Base-by-base conservation (phyloP, 2,329 filamentous ascomycete species). In the Pseudogymnoascus sp. region DNA sequence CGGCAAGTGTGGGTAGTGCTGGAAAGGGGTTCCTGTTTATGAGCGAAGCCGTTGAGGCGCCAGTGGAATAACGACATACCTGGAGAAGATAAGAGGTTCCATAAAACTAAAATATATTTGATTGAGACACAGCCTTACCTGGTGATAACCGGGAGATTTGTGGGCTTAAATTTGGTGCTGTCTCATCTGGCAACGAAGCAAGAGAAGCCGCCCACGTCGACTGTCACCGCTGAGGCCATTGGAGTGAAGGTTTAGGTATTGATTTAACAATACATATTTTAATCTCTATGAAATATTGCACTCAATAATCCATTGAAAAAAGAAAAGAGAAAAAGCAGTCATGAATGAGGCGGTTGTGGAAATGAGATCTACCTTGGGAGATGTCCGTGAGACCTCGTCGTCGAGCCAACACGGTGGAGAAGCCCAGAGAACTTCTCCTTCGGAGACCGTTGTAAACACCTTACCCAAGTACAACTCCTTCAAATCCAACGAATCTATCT, bases 401-500 rank as follows among this genome's bases (percentile, higher is more conserved):
- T 48, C 42, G 42, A 48, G 42, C 42, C 42, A 48, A 48, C 42
- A 48, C 27, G 42, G 42, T 48, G 42, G 42, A 29, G 42, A 29
- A 27, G 13, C 5, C 18, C 13, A 27, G 21, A 48, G 42, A 48
- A 48, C 42, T 48, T 48, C 21, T 48, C 25, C 25, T 29, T 29
- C 42, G 42, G n/a, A 48, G 21, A 48, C 25, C 42, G 7, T 48
- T 48, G 42, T 9, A 48, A 48, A 48, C 42, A 45, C 21, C 6
- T 48, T n/a, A n/a, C 6, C 2, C 42, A 48, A 48, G 12, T 29
- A n/a, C 42, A 48, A 48, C 42, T 3, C 18, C 13, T 29, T 25
- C 25, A 1, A 48, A 48, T 13, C 25, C 42, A 6, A 45, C 42
- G 12, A 48, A 48, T 29, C 2, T n/a, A 48, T 27, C 25, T 9